phyloP scores from a whole-genome alignment of 371 early-diverging fungal genomes.

The Actinomucor elegans region DNA sequence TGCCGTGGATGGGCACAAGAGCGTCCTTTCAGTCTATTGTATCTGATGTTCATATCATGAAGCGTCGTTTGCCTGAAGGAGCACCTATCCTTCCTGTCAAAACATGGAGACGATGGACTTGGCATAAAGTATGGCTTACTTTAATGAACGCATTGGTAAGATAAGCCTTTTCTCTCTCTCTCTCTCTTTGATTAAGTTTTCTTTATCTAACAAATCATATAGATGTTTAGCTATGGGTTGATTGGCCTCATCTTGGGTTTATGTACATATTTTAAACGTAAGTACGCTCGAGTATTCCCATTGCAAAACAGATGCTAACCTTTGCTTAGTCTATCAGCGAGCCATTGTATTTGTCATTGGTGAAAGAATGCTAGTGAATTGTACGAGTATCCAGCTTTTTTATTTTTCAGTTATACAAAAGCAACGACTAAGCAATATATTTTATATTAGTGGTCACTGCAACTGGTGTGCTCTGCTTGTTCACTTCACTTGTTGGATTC shows the following conservation, averaged over 20 bases:
- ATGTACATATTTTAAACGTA: constrained; percentile 11
- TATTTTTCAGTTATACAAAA: too few relatives aligned
- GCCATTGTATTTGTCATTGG: not conserved
- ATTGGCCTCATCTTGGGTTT: constrained; percentile 3
- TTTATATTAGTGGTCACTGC: constrained; percentile 38
- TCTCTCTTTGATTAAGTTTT: too few relatives aligned
- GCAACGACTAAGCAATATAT: not conserved
- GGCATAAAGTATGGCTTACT: constrained; percentile 5
- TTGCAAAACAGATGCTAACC: not conserved
- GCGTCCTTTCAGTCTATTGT: too few relatives aligned
- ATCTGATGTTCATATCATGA: constrained; percentile 4
- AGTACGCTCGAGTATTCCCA: not conserved
- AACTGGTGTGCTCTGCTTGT: constrained; percentile 44
- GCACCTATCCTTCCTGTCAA: constrained; percentile 2
- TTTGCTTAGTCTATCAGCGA: constrained; percentile 5
- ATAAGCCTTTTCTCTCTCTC: too few relatives aligned
- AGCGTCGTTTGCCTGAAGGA: not conserved
- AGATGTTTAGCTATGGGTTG: constrained; percentile 7
- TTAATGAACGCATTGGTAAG: constrained; percentile 2
- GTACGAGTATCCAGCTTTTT: too few relatives aligned
- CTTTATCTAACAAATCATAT: not conserved
- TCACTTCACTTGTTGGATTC: constrained; percentile 49
- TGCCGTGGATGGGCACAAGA: too few relatives aligned
- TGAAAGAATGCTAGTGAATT: constrained; percentile 5
- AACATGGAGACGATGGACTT: constrained; percentile 8